Evolutionary conservation across 257 asterid genomes (phyloP), one percentile per base, ranked within the genome.

Genomic region (Pogostemon cablin): DNA sequence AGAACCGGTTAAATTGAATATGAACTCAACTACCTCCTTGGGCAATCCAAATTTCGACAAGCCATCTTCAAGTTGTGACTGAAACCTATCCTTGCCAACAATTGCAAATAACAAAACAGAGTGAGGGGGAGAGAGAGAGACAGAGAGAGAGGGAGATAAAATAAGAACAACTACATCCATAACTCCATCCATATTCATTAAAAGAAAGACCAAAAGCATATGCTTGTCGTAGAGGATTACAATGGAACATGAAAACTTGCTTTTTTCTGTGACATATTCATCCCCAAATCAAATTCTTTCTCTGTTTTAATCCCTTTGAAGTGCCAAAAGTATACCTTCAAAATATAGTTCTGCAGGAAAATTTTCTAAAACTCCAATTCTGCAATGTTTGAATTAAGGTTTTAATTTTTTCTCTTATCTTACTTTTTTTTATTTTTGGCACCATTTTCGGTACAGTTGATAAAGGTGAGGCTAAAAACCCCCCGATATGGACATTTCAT

Each of bases 41-140:
- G 98, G 91, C 62, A 90, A 69, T 62, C 98, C 98, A 82, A 90
- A 44, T 70, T 89, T 90, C 37, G 82, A 56, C 61, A 93, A 77
- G 40, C 87, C 81, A 76, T 74, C 69, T 73, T 73, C 80, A 69
- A 90, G 80, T 80, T 83, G 78, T 39, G 91, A 85, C 42, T 78
- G 82, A 78, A 93, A 86, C 71, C 98, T 90, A 83, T 38, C 47
- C 20, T 62, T 48, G 56, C 50, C 59, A 61, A 68, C 41, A 67
- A 65, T 69, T 62, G 35, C 46, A 76, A 58, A 50, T 54, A 49
- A 65, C 62, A 66, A 55, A 69, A 67, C 35, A 40, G 12, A 40
- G 15, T 4, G 0, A 40, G 15, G 9, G 0, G 7, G 34, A 32
- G 1, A 25, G 32, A 25, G 32, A 25, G 32, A 25, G 32, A 25